phyloP scores from a whole-genome alignment of 2,329 filamentous ascomycete genomes.

The Verticillium tricorpus region DNA sequence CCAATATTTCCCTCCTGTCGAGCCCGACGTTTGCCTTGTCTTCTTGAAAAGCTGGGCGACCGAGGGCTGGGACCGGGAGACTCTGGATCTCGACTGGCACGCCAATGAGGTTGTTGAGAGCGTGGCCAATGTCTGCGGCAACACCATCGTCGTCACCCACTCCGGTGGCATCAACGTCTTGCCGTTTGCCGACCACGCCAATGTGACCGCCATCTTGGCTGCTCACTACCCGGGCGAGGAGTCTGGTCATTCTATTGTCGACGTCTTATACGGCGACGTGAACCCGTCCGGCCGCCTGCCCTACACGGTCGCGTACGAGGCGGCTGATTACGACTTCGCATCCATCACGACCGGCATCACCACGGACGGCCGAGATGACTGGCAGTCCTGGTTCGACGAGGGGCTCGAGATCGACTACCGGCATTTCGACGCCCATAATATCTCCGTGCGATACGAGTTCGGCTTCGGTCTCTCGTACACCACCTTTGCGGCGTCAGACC shows the following conservation, averaged over 20 bases:
- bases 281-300: slow-evolving; percentile 43
- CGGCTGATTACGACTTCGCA: slow-evolving; percentile 66
- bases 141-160: slow-evolving; percentile 6
- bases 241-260: slow-evolving; percentile 67
- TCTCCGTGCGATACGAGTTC: slow-evolving; percentile 60
- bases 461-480: slow-evolving; percentile 69
- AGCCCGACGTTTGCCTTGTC: slow-evolving; percentile 69
- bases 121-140: slow-evolving; percentile 2
- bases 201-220: slow-evolving; percentile 66
- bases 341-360: slow-evolving; percentile 53
- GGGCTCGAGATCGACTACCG: slow-evolving; percentile 66
- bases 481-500: slow-evolving; percentile 46
- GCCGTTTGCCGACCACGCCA: slow-evolving; percentile 54
- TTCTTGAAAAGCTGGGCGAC: slow-evolving; percentile 86
- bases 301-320: slow-evolving; percentile 47
- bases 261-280: slow-evolving; percentile 67
- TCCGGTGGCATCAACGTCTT: slow-evolving; percentile 1
- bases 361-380: background rate
- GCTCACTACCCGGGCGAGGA: slow-evolving; percentile 75
- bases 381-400: slow-evolving; percentile 44
- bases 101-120: slow-evolving; percentile 38
- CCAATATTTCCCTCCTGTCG: slow-evolving; percentile 34
- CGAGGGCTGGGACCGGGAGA: slow-evolving; percentile 68
- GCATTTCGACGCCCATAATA: slow-evolving; percentile 56
- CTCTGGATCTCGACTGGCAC: slow-evolving; percentile 54